Conservation (phyloP, 257 asterid genomes). For the Fraxinus americana region DNA sequence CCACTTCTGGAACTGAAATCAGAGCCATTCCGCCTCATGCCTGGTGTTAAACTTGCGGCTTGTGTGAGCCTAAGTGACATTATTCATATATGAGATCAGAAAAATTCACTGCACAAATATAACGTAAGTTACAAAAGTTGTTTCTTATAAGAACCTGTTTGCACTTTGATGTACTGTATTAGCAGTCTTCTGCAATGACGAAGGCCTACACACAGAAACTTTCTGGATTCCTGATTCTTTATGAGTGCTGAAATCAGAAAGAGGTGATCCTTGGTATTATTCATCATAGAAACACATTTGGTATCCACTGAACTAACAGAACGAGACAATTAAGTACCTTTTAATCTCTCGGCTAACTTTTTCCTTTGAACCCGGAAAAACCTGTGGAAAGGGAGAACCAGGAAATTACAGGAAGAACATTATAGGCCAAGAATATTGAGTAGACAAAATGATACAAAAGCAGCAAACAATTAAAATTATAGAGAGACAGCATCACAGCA, state of each 20-base stretch:
- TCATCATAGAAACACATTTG: background rate
- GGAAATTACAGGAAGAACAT: constrained; percentile 11
- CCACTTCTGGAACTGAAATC: constrained; percentile 46
- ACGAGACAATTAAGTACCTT: constrained; percentile 47
- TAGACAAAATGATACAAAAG: background rate
- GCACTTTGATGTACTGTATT: constrained; percentile 33
- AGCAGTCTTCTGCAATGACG: constrained; percentile 36
- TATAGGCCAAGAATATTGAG: background rate
- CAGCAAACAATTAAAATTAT: background rate
- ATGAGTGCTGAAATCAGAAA: constrained; percentile 33
- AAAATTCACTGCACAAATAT: background rate
- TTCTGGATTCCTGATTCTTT: constrained; percentile 35
- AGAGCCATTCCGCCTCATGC: constrained; percentile 43
- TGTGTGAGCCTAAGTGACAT: constrained; percentile 41
- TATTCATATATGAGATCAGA: constrained; percentile 21
- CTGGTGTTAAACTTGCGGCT: constrained; percentile 29
- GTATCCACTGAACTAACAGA: background rate
- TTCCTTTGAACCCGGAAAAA: constrained; percentile 33
- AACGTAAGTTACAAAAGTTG: constrained; percentile 12
- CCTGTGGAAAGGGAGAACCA: constrained; percentile 31
- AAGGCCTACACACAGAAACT: constrained; percentile 28
- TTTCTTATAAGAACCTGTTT: constrained; percentile 48
- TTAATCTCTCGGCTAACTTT: constrained; percentile 33
- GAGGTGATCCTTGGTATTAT: background rate
- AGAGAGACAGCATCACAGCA: background rate